Percentiles rank a stretch among this genome's conserved stretches.
Evolutionary conservation across 208 protist genomes (phyloP).

Genomic region (Phytomonas sp.): DNA sequence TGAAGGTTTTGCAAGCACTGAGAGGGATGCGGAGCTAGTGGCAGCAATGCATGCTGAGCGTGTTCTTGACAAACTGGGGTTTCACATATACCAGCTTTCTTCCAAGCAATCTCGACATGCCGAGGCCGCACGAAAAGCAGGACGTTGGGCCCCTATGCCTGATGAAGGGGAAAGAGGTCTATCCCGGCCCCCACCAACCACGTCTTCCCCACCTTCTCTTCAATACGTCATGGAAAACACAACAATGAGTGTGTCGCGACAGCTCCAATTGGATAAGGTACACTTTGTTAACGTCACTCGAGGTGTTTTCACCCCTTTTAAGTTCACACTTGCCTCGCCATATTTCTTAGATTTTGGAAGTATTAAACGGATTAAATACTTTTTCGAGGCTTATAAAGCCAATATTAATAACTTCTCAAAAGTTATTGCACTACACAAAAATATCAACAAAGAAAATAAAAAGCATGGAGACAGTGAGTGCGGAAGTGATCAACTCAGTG

Average conservation of each 20-base stretch:
- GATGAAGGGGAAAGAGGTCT: conserved; percentile 2
- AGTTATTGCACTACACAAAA: conserved; percentile 28
- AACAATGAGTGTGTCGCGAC: conserved; percentile 16
- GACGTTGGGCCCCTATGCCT: conserved; percentile 47
- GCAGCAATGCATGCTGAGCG: conserved; percentile 84
- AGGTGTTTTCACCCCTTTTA: conserved; percentile 36
- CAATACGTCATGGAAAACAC: conserved; percentile 7
- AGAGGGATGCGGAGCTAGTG: conserved; percentile 66
- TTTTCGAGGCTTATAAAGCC: conserved; percentile 38
- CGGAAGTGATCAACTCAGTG: not conserved
- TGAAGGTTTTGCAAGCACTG: conserved; percentile 62
- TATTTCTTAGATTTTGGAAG: conserved; percentile 49
- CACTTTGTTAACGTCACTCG: conserved; percentile 36
- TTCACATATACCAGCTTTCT: conserved; percentile 71
- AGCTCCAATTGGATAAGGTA: conserved; percentile 42
- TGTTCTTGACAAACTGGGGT: conserved; percentile 68
- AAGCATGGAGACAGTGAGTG: conserved; percentile 1
- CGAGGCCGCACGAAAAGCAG: conserved; percentile 43
- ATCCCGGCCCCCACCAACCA: conserved; percentile 17
- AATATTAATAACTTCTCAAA: conserved; percentile 25
- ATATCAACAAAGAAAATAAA: conserved; percentile 1
- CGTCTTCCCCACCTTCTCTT: conserved; percentile 36
- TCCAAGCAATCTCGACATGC: conserved; percentile 77
- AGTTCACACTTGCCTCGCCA: conserved; percentile 52
- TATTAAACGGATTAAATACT: conserved; percentile 37